Conservation (phyloP, 1,284 basidiomycete species). For the Ganoderma lucidum region DNA sequence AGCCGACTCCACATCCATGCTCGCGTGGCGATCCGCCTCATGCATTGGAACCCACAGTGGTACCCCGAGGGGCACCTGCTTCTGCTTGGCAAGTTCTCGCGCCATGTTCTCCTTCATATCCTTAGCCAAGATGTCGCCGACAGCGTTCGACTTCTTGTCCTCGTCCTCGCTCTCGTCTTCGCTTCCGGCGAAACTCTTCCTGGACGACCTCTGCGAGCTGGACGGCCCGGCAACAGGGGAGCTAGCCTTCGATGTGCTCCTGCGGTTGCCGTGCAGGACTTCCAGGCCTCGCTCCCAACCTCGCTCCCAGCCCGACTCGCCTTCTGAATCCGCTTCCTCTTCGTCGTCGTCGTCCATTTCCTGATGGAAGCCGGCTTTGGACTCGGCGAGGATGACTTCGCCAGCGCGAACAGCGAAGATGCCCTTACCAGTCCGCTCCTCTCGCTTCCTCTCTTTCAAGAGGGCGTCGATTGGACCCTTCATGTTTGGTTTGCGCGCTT, state of each 20-base stretch:
- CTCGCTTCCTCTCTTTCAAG: conserved; percentile 40
- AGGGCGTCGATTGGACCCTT: conserved; percentile 58
- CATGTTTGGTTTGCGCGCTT: conserved; percentile 41
- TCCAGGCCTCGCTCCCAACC: not conserved
- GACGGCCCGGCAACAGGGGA: conserved; percentile 9
- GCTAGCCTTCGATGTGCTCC: conserved; percentile 9
- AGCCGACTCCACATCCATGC: conserved; percentile 26
- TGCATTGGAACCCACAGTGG: conserved; percentile 30
- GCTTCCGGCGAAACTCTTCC: not conserved
- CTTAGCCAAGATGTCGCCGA: conserved; percentile 50
- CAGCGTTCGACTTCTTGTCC: conserved; percentile 45
- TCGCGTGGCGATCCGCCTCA: conserved; percentile 21
- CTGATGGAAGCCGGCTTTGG: conserved; percentile 30
- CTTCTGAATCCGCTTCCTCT: conserved; percentile 8
- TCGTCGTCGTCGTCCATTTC: conserved; percentile 49
- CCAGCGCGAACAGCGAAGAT: conserved; percentile 38
- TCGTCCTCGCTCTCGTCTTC: conserved; percentile 35
- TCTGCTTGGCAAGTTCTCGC: conserved; percentile 44
- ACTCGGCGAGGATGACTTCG: conserved; percentile 49
- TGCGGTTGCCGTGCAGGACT: not conserved
- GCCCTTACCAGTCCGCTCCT: conserved; percentile 35
- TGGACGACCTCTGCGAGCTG: not conserved
- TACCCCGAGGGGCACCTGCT: conserved; percentile 48
- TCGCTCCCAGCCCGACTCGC: conserved; percentile 24
- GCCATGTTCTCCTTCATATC: conserved; percentile 44